Evolutionary conservation across 169 alveolate species (phyloP).

Genomic region (Plasmodium berghei): DNA sequence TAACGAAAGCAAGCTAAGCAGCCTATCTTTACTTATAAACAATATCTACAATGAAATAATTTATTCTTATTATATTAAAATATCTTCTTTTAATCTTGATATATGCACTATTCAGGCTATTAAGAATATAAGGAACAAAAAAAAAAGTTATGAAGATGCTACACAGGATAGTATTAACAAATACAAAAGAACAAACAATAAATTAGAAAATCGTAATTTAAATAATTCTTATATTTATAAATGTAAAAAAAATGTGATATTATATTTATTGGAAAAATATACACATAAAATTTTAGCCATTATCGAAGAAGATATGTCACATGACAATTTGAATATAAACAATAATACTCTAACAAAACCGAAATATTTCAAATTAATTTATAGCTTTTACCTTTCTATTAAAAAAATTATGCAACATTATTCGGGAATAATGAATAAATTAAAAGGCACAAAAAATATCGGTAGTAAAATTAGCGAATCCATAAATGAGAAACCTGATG

Average conservation of each 20-base stretch:
- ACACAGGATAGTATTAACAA: conserved; percentile 9
- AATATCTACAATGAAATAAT: conserved; percentile 55
- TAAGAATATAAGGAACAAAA: conserved; percentile 9
- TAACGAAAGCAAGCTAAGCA: not conserved
- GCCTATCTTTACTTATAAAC: conserved; percentile 9
- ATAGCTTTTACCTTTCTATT: not conserved
- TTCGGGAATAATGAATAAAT: not conserved
- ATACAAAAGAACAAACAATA: conserved; percentile 6
- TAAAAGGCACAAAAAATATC: not conserved
- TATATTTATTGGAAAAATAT: conserved; percentile 42
- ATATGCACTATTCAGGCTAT: conserved; percentile 24
- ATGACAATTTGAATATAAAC: not conserved
- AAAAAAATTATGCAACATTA: conserved; percentile 7
- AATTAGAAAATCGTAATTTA: not conserved
- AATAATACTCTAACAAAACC: conserved; percentile 14
- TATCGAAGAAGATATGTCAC: not conserved
- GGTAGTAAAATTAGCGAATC: not conserved
- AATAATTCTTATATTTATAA: conserved; percentile 1
- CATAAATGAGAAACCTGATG: not conserved
- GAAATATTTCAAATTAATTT: conserved; percentile 41
- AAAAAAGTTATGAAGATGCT: conserved; percentile 9
- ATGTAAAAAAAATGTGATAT: conserved; percentile 25
- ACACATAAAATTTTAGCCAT: conserved; percentile 22
- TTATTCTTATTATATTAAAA: conserved; percentile 49
- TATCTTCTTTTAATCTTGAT: conserved; percentile 41